Evolutionary conservation across 2,329 filamentous ascomycete species (phyloP), one percentile per base, ranked within the genome.

Genomic region (Exserohilum turcica): DNA sequence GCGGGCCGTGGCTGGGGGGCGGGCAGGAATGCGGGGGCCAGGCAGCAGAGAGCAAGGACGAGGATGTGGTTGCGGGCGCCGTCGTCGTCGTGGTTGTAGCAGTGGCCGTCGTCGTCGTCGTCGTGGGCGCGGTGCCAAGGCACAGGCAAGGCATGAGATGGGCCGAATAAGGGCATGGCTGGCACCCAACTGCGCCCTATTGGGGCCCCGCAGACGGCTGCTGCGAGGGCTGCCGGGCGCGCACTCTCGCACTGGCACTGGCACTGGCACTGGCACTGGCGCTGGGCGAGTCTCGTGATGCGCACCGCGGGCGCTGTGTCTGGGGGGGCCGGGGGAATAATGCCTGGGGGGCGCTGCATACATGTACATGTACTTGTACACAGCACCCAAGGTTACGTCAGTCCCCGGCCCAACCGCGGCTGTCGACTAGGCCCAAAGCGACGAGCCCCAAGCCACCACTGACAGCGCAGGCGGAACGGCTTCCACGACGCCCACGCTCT

Each of bases 401-500:
- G 57, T 45, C 54, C 50, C 50, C 54, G 52, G 47, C 48, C 37
- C 45, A 43, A 53, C 51, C 51, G 51, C 51, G 45, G 46, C 31
- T 15, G 24, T 47, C 35, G 33, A 53, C 67, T 68, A 59, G 43
- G 38, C 64, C 60, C 36, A 54, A 65, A 61, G 52, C 50, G 58
- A 61, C 42, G 44, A 47, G 63, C 44, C 55, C 66, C 63, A 64
- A 60, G 43, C 59, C 58, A 63, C 60, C 53, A 59, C 47, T 62
- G 67, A 65, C 68, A 71, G 52, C 69, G 65, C 63, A 66, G 65
- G 58, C 58, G 54, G 56, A 59, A 64, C 60, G 68, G 65, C 67
- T 72, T n/a, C 63, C 63, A 62, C 67, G 63, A 63, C 68, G n/a
- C n/a, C n/a, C n/a, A n/a, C n/a, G n/a, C n/a, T n/a, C n/a, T n/a